These are phyloP conservation scores for Nidularia pulvinata DNA, from an alignment of 768 basidiomycete species.

Conservation along the genomic window DNA sequence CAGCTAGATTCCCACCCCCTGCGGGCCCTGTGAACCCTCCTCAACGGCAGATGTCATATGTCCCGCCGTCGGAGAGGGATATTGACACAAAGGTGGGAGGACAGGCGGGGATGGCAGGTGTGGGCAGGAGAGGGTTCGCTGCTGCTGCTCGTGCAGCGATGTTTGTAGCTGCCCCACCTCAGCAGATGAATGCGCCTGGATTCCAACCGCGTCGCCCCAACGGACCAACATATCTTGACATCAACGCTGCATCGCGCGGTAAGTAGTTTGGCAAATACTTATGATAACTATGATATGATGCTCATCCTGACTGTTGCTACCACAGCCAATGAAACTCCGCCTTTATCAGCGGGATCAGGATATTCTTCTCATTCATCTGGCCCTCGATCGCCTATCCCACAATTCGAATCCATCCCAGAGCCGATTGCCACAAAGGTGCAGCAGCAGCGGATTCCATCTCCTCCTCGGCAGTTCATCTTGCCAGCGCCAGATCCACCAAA, in stretches of 20 bases:
- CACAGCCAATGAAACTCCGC: slow-evolving; percentile 37
- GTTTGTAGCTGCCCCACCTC: slow-evolving; percentile 20
- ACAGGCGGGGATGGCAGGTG: slow-evolving; percentile 88
- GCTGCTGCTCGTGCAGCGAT: slow-evolving; percentile 63
- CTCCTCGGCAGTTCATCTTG: slow-evolving; percentile 9
- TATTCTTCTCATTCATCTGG: slow-evolving; percentile 44
- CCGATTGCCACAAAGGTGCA: slow-evolving; percentile 4
- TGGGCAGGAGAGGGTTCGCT: slow-evolving; percentile 83
- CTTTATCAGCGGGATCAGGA: slow-evolving; percentile 45
- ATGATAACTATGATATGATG: too few relatives aligned
- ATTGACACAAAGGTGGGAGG: slow-evolving; percentile 77
- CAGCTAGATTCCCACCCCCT: neutral
- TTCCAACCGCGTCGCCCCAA: neutral
- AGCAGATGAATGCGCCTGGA: neutral
- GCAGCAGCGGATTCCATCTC: slow-evolving; percentile 19
- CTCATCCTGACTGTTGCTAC: neutral
- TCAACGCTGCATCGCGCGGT: slow-evolving; percentile 39
- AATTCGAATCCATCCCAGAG: slow-evolving; percentile 20
- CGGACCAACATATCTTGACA: slow-evolving; percentile 44
- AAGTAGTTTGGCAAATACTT: slow-evolving; percentile 13
- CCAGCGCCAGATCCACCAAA: slow-evolving; percentile 6
- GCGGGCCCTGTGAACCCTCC: slow-evolving; percentile 2
- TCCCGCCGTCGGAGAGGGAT: slow-evolving; percentile 25
- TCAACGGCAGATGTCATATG: slow-evolving; percentile 6
- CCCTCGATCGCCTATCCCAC: slow-evolving; percentile 36